Base-by-base conservation (phyloP, 2,329 filamentous ascomycete genomes). In the Leptographium procerum region DNA sequence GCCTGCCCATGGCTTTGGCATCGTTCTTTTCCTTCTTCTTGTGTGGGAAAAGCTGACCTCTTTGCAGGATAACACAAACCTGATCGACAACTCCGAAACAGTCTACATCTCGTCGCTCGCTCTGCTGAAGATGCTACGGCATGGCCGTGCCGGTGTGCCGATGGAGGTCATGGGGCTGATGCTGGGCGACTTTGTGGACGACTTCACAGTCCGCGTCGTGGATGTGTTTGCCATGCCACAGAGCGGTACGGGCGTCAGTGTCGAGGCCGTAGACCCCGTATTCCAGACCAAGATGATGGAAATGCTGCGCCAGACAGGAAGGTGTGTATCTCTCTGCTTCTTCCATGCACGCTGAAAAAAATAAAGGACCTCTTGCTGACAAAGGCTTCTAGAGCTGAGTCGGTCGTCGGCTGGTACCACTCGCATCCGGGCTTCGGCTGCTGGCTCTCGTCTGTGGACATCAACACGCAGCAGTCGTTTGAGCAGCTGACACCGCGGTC, bases 231-330 rank as follows among this genome's bases (percentile, higher is more conserved):
- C 94, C 61, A 99, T 99, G 94, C 94, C 94, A 24, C 94, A 99
- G 72, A 96, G 91, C 66, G 94, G 94, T 75, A 99, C 94, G 1
- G 94, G 94, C 66, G 94, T 99, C 66, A 96, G 90, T 74, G 94
- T 99, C 68, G 94, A 99, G 75, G 95, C 94, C 56, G 94, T 99
- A 63, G 94, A 99, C 71, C 91, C 91, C 11, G 94, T 99, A 36
- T 99, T 99, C 74, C 94, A 99, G 77, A 96, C 91, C 69, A 99
- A 96, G 81, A 99, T 99, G 94, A 99, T 99, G 94, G 94, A 99
- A 72, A 97, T 99, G 94, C 79, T 99, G 71, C 83, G 89, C 69
- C 94, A 99, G 79, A 99, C 94, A 60, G 94, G 94, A 75, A 83
- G 94, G 90, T 95, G 78, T 28, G 48, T 16, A 31, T 34, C 55